Conservation (phyloP, 352 stramenopile genomes). For the Globisporangium emineosum region DNA sequence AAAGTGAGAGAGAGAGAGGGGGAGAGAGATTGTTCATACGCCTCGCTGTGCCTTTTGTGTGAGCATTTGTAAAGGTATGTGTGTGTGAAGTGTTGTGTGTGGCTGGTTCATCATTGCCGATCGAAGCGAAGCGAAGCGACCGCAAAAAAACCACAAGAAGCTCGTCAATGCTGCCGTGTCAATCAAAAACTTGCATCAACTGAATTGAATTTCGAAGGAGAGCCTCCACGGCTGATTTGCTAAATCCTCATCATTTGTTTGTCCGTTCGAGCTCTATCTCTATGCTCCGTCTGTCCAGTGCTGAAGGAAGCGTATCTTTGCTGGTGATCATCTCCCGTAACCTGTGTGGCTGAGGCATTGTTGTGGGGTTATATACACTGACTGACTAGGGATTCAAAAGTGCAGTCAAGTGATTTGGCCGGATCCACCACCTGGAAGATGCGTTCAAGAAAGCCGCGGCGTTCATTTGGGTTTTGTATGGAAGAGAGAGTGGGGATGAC, state of each 20-base stretch:
- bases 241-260: not conserved
- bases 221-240: slow-evolving; percentile 4
- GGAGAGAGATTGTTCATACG: not conserved
- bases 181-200: too few species aligned
- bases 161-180: not conserved
- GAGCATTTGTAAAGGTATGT: not conserved
- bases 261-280: not conserved
- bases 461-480: not conserved
- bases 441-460: not conserved
- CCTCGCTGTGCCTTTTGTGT: not conserved
- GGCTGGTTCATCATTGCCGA: not conserved
- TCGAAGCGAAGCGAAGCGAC: not conserved
- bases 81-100: not conserved
- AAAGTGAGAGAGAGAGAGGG: not conserved
- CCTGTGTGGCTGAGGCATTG: too few species aligned
- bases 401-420: not conserved
- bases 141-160: not conserved
- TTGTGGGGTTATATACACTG: too few species aligned
- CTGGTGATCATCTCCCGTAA: not conserved
- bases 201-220: slow-evolving; percentile 14
- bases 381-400: not conserved
- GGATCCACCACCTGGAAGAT: too few species aligned
- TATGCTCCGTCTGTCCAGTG: not conserved
- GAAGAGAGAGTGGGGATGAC: not conserved
- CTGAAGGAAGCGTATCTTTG: slow-evolving; percentile 5